Conservation (phyloP, 768 basidiomycete species). For the Hygrocybe coccinea region DNA sequence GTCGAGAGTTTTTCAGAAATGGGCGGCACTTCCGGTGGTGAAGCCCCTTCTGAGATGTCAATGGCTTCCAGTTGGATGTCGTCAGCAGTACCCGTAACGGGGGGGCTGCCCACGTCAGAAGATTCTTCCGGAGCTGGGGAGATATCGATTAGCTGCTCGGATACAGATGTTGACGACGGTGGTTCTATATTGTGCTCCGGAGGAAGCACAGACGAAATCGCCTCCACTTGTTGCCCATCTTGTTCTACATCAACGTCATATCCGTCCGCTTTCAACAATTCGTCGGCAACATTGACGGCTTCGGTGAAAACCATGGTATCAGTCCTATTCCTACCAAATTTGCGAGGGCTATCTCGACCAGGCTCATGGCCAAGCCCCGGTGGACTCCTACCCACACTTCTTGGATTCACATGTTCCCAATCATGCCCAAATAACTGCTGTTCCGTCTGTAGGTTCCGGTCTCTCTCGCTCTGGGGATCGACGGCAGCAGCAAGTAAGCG, state of each 20-base stretch:
- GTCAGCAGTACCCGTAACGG: too few relatives aligned
- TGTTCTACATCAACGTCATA: slow-evolving; percentile 3
- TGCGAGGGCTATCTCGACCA: slow-evolving; percentile 39
- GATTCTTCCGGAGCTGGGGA: not conserved
- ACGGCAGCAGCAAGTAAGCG: slow-evolving; percentile 39
- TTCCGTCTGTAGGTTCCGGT: not conserved
- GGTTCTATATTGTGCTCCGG: too few relatives aligned
- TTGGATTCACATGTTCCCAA: slow-evolving; percentile 2
- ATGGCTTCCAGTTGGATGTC: too few relatives aligned
- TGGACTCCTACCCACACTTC: slow-evolving; percentile 19
- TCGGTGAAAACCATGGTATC: slow-evolving; percentile 72
- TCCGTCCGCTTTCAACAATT: slow-evolving; percentile 23
- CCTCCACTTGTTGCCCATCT: not conserved
- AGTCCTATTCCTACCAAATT: slow-evolving; percentile 52
- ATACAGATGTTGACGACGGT: not conserved
- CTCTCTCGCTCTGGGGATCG: slow-evolving; percentile 7
- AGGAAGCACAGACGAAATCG: not conserved
- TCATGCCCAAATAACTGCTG: slow-evolving; percentile 9
- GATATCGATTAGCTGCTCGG: not conserved
- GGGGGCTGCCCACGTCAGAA: not conserved
- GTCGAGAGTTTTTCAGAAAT: too few relatives aligned
- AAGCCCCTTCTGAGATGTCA: too few relatives aligned
- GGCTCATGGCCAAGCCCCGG: slow-evolving; percentile 18
- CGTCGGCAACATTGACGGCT: slow-evolving; percentile 32
- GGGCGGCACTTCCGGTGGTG: too few relatives aligned